phyloP scores from a whole-genome alignment of 2,329 filamentous ascomycete species.

The Teratosphaeria zuluensis region DNA sequence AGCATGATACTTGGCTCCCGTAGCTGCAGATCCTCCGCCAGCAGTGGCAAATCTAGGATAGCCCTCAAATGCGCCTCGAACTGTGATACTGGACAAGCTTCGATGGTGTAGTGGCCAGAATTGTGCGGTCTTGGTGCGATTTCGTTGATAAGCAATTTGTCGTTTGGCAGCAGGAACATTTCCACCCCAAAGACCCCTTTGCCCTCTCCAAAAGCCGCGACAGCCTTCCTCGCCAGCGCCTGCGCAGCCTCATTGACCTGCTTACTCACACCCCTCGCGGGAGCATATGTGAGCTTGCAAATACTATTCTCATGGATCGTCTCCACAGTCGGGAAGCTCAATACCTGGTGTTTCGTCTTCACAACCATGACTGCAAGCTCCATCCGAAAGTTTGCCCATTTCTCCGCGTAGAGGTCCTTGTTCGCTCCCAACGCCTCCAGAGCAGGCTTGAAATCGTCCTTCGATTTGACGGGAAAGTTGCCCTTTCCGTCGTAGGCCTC shows the following conservation, averaged over 20 bases:
- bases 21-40: conserved; percentile 43
- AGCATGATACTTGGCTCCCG: conserved; percentile 62
- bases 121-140: conserved; percentile 79
- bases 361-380: conserved; percentile 94
- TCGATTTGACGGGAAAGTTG: conserved; percentile 55
- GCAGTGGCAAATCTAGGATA: conserved; percentile 60
- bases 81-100: conserved; percentile 81
- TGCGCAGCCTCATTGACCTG: conserved; percentile 57
- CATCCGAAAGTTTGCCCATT: conserved; percentile 74
- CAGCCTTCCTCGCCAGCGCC: conserved; percentile 66
- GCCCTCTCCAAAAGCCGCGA: conserved; percentile 64
- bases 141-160: conserved; percentile 69
- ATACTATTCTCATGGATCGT: conserved; percentile 93
- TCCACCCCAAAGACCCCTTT: conserved; percentile 94
- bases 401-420: conserved; percentile 75
- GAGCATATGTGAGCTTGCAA: conserved; percentile 84
- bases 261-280: conserved; percentile 60
- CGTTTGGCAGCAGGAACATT: conserved; percentile 76
- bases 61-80: conserved; percentile 83
- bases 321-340: conserved; percentile 84
- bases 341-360: conserved; percentile 64
- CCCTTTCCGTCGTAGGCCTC: conserved; percentile 88
- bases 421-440: conserved; percentile 56
- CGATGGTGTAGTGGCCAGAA: conserved; percentile 91
- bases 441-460: conserved; percentile 54